Evolutionary conservation across 2,329 filamentous ascomycete genomes (phyloP).

Genomic region (Endothia cerciana): DNA sequence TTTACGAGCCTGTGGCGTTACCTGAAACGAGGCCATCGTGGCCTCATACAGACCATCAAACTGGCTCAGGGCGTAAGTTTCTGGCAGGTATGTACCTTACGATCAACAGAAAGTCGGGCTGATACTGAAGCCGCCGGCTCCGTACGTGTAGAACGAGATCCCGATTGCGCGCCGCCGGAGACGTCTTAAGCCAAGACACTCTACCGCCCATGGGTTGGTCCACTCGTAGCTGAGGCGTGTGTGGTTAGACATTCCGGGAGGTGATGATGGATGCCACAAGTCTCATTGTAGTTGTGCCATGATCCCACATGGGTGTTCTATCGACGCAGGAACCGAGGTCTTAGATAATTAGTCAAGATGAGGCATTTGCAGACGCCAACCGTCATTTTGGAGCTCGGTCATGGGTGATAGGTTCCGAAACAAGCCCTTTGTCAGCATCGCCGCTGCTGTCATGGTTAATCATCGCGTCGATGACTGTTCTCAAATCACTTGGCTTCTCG

Average conservation of each 20-base stretch:
- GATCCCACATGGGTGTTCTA: neutral
- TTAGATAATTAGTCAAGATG: neutral
- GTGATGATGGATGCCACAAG: neutral
- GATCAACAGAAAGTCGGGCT: neutral
- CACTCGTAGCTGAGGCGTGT: neutral
- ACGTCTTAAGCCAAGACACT: neutral
- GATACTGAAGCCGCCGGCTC: neutral
- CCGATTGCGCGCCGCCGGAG: neutral
- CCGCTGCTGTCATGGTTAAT: neutral
- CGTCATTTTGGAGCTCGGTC: neutral
- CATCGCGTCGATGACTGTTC: neutral
- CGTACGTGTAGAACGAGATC: neutral
- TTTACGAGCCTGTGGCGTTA: too few relatives aligned
- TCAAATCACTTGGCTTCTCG: neutral
- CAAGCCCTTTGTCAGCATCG: neutral
- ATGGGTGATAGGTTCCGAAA: too few relatives aligned
- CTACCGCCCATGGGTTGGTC: neutral
- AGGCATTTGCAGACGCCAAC: neutral
- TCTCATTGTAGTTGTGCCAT: neutral
- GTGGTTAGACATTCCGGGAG: neutral
- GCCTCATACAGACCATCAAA: too few relatives aligned
- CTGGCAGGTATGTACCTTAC: too few relatives aligned
- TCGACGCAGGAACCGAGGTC: neutral
- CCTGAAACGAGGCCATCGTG: too few relatives aligned
- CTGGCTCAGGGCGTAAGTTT: too few relatives aligned